A percentile compares a stretch with the other conserved stretches of the same genome.
Conservation (phyloP, 140 eudicot genomes). For the Stevia rebaudiana region DNA sequence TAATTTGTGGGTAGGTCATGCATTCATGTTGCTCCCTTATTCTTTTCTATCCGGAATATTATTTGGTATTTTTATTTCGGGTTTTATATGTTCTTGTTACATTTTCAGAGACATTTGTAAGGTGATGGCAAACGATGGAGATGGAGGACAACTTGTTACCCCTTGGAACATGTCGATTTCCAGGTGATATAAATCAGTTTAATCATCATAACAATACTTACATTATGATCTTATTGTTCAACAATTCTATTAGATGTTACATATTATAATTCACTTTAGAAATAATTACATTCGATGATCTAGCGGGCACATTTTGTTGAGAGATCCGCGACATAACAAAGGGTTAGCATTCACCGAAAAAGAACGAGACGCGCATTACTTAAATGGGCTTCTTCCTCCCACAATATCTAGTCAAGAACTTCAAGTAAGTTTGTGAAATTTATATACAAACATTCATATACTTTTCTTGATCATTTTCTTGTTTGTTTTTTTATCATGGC, state of each 20-base stretch:
- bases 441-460: too few relatives aligned
- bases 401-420: conserved; percentile 51
- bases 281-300: not conserved
- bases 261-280: not conserved
- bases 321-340: conserved; percentile 81
- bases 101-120: conserved; percentile 22
- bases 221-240: not conserved
- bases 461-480: conserved; percentile 8
- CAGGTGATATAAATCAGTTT: conserved; percentile 35
- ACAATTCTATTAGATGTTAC: not conserved
- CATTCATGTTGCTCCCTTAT: conserved; percentile 11
- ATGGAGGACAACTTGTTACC: conserved; percentile 56
- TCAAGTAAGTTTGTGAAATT: conserved; percentile 42
- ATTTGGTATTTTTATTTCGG: not conserved
- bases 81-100: conserved; percentile 13
- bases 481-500: conserved; percentile 1
- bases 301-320: conserved; percentile 58
- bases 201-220: not conserved
- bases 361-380: conserved; percentile 71
- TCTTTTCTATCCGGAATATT: not conserved
- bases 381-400: conserved; percentile 76
- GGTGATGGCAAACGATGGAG: conserved; percentile 46
- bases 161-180: conserved; percentile 76
- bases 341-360: conserved; percentile 67
- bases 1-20: conserved; percentile 17